Evolutionary conservation across 305 asterid species (phyloP).

Genomic region (Rubia tinctorum): DNA sequence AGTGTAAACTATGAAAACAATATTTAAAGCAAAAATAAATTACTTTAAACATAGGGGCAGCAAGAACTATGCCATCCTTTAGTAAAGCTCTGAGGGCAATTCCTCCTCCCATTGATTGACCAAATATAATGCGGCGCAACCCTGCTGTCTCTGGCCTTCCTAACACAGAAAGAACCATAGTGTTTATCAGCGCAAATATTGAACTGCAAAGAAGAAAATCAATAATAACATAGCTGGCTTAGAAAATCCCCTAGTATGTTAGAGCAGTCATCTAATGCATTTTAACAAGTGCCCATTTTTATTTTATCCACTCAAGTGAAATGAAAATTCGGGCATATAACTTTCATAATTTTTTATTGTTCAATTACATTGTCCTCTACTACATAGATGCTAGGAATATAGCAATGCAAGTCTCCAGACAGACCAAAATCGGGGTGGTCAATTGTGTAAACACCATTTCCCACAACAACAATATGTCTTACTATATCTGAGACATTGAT

Average conservation of each 20-base stretch:
- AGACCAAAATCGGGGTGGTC: slow-evolving; percentile 97
- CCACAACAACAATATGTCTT: no score
- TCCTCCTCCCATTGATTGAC: slow-evolving; percentile 99
- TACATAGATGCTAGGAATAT: slow-evolving; percentile 67
- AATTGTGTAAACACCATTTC: no score
- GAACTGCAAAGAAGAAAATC: not conserved
- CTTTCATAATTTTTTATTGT: slow-evolving; percentile 67
- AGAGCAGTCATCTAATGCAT: not conserved
- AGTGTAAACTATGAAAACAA: not conserved
- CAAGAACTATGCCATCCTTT: slow-evolving; percentile 81
- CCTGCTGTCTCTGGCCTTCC: slow-evolving; percentile 86
- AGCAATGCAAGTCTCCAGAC: slow-evolving; percentile 91
- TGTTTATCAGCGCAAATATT: not conserved
- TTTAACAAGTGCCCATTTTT: not conserved
- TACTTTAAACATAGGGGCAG: slow-evolving; percentile 97
- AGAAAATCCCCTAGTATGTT: not conserved
- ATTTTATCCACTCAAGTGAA: not conserved
- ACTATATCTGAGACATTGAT: no score
- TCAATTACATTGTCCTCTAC: slow-evolving; percentile 80
- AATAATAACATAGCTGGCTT: no score
- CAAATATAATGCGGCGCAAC: slow-evolving; percentile 74
- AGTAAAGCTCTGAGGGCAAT: slow-evolving; percentile 81
- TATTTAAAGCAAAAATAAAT: slow-evolving; percentile 8
- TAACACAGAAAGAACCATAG: slow-evolving; percentile 26
- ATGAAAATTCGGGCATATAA: slow-evolving; percentile 28